Conservation (phyloP, 306 rosid genomes). For the Begonia fuchsioides region DNA sequence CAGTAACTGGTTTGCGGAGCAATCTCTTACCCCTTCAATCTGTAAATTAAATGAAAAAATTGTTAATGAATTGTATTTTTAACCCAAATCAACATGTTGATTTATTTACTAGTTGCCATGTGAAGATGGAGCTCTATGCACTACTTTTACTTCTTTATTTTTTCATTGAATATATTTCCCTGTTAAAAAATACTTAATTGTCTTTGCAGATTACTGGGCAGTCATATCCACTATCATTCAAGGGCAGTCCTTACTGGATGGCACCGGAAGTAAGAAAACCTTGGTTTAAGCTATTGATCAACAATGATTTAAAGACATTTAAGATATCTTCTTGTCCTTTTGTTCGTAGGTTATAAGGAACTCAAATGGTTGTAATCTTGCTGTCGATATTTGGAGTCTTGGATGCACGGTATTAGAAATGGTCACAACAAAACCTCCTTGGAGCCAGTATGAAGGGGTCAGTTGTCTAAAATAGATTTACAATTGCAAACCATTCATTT, state of each 20-base stretch:
- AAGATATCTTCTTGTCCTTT: slow-evolving; percentile 15
- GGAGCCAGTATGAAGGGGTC: slow-evolving; percentile 97
- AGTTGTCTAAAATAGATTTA: slow-evolving; percentile 7
- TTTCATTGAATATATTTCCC: background rate
- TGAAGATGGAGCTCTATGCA: no score
- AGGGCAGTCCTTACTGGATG: slow-evolving; percentile 99
- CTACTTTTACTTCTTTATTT: no score
- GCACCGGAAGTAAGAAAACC: slow-evolving; percentile 75
- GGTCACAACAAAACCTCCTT: slow-evolving; percentile 96
- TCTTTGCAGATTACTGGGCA: slow-evolving; percentile 74
- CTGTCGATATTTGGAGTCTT: slow-evolving; percentile 99
- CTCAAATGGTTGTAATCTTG: slow-evolving; percentile 68
- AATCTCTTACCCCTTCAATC: no score
- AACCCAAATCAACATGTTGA: no score
- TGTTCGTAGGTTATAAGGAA: slow-evolving; percentile 63
- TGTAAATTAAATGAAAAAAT: no score
- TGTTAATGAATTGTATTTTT: no score
- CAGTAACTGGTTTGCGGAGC: no score
- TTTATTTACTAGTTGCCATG: no score
- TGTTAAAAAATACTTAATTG: slow-evolving; percentile 14
- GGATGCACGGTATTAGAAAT: slow-evolving; percentile 96
- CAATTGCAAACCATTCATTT: background rate
- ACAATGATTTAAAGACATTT: slow-evolving; percentile 7
- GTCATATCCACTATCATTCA: slow-evolving; percentile 76
- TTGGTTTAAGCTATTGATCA: slow-evolving; percentile 8